These are phyloP conservation scores for Helianthus tuberosus DNA, from an alignment of 129 eudicot genomes.

Conservation along the genomic window DNA sequence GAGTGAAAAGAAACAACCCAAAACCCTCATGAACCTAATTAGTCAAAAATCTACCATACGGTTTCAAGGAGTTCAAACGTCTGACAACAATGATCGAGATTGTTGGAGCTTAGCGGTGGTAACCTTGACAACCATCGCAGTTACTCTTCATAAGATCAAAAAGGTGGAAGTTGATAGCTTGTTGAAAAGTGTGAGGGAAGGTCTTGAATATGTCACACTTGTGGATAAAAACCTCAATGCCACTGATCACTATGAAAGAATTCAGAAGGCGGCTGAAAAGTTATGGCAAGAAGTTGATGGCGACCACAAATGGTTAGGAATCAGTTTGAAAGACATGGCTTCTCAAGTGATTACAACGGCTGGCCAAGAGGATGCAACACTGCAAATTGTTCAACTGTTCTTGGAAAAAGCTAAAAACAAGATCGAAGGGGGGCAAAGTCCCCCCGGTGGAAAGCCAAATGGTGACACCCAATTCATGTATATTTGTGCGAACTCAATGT, in stretches of 20 bases:
- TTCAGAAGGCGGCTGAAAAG: neutral
- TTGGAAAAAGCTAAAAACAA: neutral
- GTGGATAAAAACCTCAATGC: neutral
- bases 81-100: neutral
- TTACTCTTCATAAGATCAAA: neutral
- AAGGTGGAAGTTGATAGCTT: neutral
- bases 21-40: neutral
- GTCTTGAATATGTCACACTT: neutral
- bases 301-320: neutral
- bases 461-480: neutral
- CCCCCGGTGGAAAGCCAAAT: neutral
- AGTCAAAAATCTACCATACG: neutral
- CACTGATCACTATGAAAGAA: neutral
- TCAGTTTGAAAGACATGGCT: neutral
- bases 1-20: conserved; percentile 10
- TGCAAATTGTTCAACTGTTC: neutral
- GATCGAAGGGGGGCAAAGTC: neutral
- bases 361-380: no score
- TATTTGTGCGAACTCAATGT: conserved; percentile 10
- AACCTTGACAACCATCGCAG: neutral
- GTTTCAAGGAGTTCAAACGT: conserved; percentile 30
- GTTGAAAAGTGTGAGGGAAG: neutral
- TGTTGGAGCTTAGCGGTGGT: neutral
- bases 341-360: neutral
- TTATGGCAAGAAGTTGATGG: neutral